Evolutionary conservation across 2,329 filamentous ascomycete genomes (phyloP), one percentile per base, ranked within the genome.

Genomic region (Phyllosticta citrichinensis): DNA sequence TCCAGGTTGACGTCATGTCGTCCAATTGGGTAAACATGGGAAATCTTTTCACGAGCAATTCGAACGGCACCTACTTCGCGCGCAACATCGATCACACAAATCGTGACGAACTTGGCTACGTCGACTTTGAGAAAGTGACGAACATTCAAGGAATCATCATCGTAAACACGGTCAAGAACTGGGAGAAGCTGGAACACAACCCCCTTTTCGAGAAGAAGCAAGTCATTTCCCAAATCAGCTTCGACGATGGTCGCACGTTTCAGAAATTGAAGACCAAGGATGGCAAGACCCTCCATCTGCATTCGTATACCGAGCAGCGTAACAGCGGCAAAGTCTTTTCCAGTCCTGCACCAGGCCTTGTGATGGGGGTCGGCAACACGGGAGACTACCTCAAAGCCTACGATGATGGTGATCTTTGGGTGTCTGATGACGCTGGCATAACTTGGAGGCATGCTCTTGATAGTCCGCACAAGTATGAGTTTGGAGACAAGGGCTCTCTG

Each of bases 11-110:
- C 73, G 92, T 97, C 64, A 87, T 93, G 82, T 90, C 87, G 1
- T 81, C 80, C 11, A 76, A 74, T 61, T 81, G 81, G 12, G 82
- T 81, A 47, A 83, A 87, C 0, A 93, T 96, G 83, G 95, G 94
- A 35, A 86, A 88, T 11, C 80, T 99, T 61, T 93, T 97, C 69
- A 96, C 91, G 5, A 97, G 93, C 71, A 99, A 99, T 72, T 97
- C 92, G 33, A 95, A 97, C 71, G 94, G 94, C 63, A 97, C 91
- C 2, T 97, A 93, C 74, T 99, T 97, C 72, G 94, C 89, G 2
- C 86, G 88, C 69, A 97, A 96, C 68, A 83, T 93, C 61, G 89
- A 95, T 62, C 88, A 97, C 72, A 97, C 93, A 35, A 97, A 99
- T 73, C 88, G 92, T 68, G 88, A 93, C 68, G 67, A 72, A 10